Conservation (phyloP, 2,329 filamentous ascomycete genomes). For the Lecanicillium sp. region DNA sequence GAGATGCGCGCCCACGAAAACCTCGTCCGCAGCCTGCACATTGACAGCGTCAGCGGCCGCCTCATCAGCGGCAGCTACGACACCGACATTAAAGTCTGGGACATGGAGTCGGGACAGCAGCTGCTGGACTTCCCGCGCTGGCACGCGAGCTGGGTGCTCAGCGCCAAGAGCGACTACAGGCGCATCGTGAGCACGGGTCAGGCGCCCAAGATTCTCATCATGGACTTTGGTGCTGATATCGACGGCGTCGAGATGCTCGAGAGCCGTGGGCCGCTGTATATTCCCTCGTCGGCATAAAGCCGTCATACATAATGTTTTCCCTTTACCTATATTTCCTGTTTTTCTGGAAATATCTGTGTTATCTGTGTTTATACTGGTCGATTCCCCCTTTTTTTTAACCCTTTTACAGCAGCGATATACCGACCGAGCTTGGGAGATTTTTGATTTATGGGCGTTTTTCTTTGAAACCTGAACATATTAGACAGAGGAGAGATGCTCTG, state of each 20-base stretch:
- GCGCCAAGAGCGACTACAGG: conserved; percentile 91
- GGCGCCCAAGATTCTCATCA: conserved; percentile 83
- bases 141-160: conserved; percentile 95
- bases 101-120: conserved; percentile 72
- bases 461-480: too few species aligned
- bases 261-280: conserved; percentile 25
- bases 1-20: conserved; percentile 78
- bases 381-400: too few species aligned
- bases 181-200: conserved; percentile 93
- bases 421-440: too few species aligned
- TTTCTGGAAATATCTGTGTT: neutral
- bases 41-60: conserved; percentile 79
- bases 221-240: conserved; percentile 75
- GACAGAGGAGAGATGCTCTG: too few species aligned
- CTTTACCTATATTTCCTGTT: neutral
- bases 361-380: neutral
- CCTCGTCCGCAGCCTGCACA: conserved; percentile 82
- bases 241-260: conserved; percentile 54
- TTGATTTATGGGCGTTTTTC: too few species aligned
- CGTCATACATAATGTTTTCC: neutral
- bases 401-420: too few species aligned
- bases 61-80: conserved; percentile 93
- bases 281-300: neutral
- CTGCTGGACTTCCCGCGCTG: conserved; percentile 85
- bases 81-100: conserved; percentile 90